Percentiles rank a stretch among this genome's conserved stretches.
phyloP scores from a whole-genome alignment of 2,329 filamentous ascomycete species.

The Penicillium palitans region DNA sequence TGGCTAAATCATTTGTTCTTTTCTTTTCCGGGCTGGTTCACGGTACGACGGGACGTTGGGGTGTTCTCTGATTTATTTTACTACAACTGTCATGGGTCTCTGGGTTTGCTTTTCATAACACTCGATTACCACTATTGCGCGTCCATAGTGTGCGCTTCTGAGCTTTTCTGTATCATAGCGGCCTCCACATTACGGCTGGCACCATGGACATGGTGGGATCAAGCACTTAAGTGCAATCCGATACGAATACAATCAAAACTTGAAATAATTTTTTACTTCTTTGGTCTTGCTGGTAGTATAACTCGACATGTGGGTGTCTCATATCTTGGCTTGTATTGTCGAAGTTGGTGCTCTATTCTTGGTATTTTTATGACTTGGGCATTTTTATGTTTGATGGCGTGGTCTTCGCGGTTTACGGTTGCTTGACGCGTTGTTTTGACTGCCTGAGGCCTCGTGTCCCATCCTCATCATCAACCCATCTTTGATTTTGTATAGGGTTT shows the following conservation, averaged over 20 bases:
- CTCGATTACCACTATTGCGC: conserved; percentile 41
- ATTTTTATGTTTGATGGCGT: neutral
- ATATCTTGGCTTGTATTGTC: neutral
- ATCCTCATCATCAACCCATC: neutral
- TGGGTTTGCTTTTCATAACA: conserved; percentile 44
- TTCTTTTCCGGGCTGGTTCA: conserved; percentile 44
- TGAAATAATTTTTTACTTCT: conserved; percentile 1
- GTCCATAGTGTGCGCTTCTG: conserved; percentile 43
- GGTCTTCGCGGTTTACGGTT: neutral
- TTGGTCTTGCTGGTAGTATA: neutral
- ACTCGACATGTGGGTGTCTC: neutral
- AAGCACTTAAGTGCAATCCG: conserved; percentile 30
- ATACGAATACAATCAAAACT: conserved; percentile 41
- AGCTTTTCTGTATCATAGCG: conserved; percentile 47
- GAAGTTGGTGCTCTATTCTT: too few relatives aligned
- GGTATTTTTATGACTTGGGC: neutral
- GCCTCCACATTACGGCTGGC: conserved; percentile 40
- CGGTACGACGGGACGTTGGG: conserved; percentile 49
- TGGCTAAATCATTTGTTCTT: conserved; percentile 61
- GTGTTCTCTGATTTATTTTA: conserved; percentile 44
- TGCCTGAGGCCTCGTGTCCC: neutral
- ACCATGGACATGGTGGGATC: conserved; percentile 36
- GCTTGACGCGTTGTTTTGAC: neutral
- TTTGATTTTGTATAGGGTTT: neutral
- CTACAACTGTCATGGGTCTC: conserved; percentile 43